Evolutionary conservation across 1,284 basidiomycete genomes (phyloP).

Genomic region (Mycena citricolor): DNA sequence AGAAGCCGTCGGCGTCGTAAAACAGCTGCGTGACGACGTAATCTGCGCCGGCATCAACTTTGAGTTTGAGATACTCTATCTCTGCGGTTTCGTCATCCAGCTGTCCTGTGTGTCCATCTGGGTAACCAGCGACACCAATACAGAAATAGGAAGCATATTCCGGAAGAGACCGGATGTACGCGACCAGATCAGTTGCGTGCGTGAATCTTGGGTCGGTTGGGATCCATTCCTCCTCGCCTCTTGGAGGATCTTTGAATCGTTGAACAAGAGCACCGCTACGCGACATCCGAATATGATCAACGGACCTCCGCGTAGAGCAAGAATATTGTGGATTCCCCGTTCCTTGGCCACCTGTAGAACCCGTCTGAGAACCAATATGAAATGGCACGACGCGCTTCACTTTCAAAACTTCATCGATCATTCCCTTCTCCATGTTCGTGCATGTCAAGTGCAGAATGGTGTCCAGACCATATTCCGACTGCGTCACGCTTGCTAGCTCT

Average conservation of each 20-base stretch:
- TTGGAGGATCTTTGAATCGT: constrained; percentile 73
- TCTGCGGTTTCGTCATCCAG: constrained; percentile 67
- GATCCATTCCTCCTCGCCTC: constrained; percentile 91
- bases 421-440: constrained; percentile 92
- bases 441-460: constrained; percentile 96
- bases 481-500: constrained; percentile 77
- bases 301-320: constrained; percentile 87
- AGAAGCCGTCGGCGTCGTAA: constrained; percentile 88
- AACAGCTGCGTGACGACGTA: constrained; percentile 98
- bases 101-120: constrained; percentile 86
- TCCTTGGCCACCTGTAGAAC: constrained; percentile 71
- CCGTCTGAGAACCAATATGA: no score
- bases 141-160: constrained; percentile 88
- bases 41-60: constrained; percentile 93
- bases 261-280: constrained; percentile 7
- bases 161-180: constrained; percentile 80
- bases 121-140: constrained; percentile 93
- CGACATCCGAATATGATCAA: constrained; percentile 9
- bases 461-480: constrained; percentile 72
- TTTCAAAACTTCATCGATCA: constrained; percentile 82
- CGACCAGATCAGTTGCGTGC: constrained; percentile 87
- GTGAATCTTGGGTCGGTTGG: constrained; percentile 84
- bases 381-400: no score
- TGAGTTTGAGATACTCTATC: constrained; percentile 78
- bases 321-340: constrained; percentile 85